Evolutionary conservation across 805 yeast species (phyloP).

Genomic region (Wickerhamomyces bisporus): DNA sequence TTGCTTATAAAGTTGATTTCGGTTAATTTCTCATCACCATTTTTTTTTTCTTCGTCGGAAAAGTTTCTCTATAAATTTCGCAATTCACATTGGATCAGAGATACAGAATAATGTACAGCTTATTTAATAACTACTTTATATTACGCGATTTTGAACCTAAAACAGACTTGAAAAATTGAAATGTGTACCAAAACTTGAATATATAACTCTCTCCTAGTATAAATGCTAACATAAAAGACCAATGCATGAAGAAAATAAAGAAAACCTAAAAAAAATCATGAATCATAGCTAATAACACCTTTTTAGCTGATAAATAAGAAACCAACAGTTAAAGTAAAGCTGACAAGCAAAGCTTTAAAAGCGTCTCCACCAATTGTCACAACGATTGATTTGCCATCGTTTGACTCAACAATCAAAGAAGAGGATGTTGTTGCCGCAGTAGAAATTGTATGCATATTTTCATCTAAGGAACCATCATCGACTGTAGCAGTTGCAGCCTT

Average conservation of each 20-base stretch:
- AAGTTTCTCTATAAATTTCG: neutral
- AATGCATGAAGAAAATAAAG: no score
- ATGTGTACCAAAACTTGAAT: no score
- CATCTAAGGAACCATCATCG: neutral
- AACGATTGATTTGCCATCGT: conserved; percentile 4
- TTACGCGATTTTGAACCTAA: no score
- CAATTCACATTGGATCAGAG: no score
- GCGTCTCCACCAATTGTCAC: conserved; percentile 5
- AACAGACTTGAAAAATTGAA: no score
- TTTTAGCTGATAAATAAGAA: conserved; percentile 1
- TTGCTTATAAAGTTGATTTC: neutral
- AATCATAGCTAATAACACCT: no score
- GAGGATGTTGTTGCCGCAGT: neutral
- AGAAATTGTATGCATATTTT: neutral
- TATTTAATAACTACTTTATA: no score
- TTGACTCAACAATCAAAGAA: conserved; percentile 4
- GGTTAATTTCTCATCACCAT: neutral
- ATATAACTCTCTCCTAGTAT: no score
- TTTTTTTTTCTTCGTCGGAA: neutral
- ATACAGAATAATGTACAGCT: no score
- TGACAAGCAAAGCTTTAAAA: conserved; percentile 7
- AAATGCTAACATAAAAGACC: no score
- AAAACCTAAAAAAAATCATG: no score
- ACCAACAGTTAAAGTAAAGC: conserved; percentile 5
- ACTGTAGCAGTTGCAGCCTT: neutral